Base-by-base conservation (phyloP, 306 rosid genomes). In the Malus sieversii region DNA sequence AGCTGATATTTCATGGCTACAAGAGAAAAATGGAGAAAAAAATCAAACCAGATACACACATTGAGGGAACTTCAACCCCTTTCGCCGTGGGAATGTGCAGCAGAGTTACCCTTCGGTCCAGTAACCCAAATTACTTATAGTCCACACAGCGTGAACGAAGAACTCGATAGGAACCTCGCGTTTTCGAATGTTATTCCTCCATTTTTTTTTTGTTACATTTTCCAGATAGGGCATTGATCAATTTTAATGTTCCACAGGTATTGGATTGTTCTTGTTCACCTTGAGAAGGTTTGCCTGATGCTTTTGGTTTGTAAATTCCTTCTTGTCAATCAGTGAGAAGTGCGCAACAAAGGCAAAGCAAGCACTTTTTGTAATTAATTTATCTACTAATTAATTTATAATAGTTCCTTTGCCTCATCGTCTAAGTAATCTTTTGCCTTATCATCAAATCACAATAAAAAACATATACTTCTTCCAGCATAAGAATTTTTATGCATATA, bases 151-250 rank as follows among this genome's bases (percentile, higher is more conserved):
- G 65, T 46, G 58, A 61, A 25, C 18, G 19, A 72, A 83, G 71
- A 77, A 75, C 73, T 68, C 27, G 46, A 66, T 71, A 86, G 78
- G 80, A 74, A 79, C 59, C 77, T 72, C 77, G 13, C 66, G 51
- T 69, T 65, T 80, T 53, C 58, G 38, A 55, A n/a, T 57, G 38
- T 66, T 76, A 27, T 55, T 82, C 72, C 40, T 72, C 40, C 40
- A 4, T 15, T 42, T 77, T 64, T 38, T 42, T 77, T 68, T 75
- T 78, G 25, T 63, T 38, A 74, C 14, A 27, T 77, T 71, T 77
- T 75, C 67, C 81, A 62, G 71, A 76, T 60, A 77, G 84, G 80
- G 64, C 84, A 84, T 74, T 79, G 83, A 81, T 83, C 90, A 85
- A 18, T 80, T 80, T 84, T 84, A 77, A 80, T 85, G 74, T 70